Percentiles rank a stretch among this genome's conserved stretches.
Conservation (phyloP, 306 rosid species). For the Fragaria iinumae region DNA sequence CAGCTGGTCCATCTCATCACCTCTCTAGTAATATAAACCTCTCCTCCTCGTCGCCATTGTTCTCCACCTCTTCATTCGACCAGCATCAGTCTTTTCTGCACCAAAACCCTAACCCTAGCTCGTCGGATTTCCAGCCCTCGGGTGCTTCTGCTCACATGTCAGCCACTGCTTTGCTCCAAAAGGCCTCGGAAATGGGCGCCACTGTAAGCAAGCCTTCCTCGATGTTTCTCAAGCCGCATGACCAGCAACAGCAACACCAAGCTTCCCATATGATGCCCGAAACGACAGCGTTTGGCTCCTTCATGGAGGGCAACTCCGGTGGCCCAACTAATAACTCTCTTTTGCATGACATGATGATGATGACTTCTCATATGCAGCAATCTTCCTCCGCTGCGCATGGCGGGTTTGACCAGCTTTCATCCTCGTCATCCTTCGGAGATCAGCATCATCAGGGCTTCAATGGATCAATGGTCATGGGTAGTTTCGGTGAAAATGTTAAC, state of each 20-base stretch:
- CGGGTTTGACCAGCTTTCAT: conserved; percentile 25
- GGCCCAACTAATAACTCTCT: conserved; percentile 18
- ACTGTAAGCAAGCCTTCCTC: conserved; percentile 37
- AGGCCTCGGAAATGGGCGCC: conserved; percentile 64
- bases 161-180: conserved; percentile 64
- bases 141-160: conserved; percentile 43
- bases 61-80: conserved; percentile 20
- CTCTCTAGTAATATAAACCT: conserved; percentile 6
- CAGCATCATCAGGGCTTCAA: conserved; percentile 23
- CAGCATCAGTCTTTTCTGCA: conserved; percentile 20
- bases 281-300: neutral
- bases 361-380: conserved; percentile 17
- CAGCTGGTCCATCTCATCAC: conserved; percentile 6
- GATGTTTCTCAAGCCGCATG: conserved; percentile 25
- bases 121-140: neutral
- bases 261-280: neutral
- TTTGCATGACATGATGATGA: conserved; percentile 51
- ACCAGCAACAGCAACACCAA: neutral
- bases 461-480: conserved; percentile 27
- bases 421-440: conserved; percentile 33
- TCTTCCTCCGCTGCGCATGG: conserved; percentile 9
- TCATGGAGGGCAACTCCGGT: conserved; percentile 4
- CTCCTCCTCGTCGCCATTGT: conserved; percentile 16
- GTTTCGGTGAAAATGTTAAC: conserved; percentile 5
- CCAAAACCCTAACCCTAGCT: conserved; percentile 54